These are phyloP conservation scores for Colletotrichum limetticola DNA, from an alignment of 2,329 filamentous ascomycete species.

Conservation along the genomic window DNA sequence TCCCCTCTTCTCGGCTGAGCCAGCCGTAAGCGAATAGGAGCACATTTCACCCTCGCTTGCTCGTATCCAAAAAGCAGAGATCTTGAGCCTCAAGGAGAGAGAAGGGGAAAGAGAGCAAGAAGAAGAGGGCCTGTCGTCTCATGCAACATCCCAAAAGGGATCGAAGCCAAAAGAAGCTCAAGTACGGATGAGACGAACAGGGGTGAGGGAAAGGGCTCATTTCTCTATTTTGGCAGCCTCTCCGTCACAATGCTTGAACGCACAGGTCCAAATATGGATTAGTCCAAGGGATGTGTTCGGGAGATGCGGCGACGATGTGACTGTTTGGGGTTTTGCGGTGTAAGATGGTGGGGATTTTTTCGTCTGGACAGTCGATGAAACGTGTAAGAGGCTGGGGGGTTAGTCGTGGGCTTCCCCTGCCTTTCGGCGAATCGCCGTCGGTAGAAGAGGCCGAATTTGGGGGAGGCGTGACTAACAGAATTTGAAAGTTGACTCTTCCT, in stretches of 20 bases:
- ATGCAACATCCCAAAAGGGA: not conserved
- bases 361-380: slow-evolving; percentile 1
- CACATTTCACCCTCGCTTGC: not conserved
- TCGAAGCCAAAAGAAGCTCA: not conserved
- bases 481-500: not conserved
- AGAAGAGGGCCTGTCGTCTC: not conserved
- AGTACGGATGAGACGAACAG: slow-evolving; percentile 32
- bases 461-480: not conserved
- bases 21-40: not conserved
- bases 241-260: not conserved
- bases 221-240: not conserved
- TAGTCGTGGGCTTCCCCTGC: not conserved
- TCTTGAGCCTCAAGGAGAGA: not conserved
- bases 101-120: not conserved
- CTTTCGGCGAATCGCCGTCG: not conserved
- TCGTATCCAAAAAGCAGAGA: not conserved
- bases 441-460: not conserved
- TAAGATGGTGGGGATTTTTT: not conserved
- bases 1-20: not conserved
- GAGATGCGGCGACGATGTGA: slow-evolving; percentile 13
- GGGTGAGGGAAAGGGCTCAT: slow-evolving; percentile 1
- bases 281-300: not conserved
- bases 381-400: not conserved
- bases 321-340: not conserved
- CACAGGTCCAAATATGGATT: not conserved